Conservation (phyloP, 2,329 filamentous ascomycete species). For the Penicillium occitanis region DNA sequence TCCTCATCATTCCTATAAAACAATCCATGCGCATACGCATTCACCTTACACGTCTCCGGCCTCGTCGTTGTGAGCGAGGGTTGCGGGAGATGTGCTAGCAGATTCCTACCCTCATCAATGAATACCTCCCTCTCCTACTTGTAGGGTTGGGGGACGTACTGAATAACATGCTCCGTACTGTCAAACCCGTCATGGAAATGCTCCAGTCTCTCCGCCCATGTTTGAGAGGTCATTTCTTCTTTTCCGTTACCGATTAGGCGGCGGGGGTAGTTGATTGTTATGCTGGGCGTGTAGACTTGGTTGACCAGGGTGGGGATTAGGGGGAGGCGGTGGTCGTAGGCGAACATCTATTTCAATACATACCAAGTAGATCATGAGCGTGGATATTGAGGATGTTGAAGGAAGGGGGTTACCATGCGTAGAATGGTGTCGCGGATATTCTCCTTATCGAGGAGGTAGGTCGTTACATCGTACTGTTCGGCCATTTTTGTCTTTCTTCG, state of each 20-base stretch:
- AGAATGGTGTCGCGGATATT: not conserved
- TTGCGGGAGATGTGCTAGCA: not conserved
- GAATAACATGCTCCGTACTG: not conserved
- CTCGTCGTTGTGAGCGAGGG: not conserved
- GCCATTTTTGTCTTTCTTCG: not conserved
- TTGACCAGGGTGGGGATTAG: not conserved
- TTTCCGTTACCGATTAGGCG: not conserved
- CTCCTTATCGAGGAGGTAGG: conserved; percentile 1
- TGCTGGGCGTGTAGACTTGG: not conserved
- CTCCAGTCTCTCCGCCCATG: not conserved
- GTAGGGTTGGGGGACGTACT: not conserved
- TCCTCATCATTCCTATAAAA: not conserved
- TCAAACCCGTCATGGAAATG: not conserved
- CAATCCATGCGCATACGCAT: not conserved
- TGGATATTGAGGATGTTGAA: not conserved
- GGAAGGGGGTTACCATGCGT: not conserved
- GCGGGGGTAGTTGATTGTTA: not conserved
- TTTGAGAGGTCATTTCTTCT: not conserved
- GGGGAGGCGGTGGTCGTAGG: not conserved
- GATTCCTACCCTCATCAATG: not conserved
- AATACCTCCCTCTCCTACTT: not conserved
- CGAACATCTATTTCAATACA: not conserved
- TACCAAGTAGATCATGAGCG: not conserved
- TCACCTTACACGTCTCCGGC: not conserved
- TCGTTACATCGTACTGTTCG: not conserved